Evolutionary conservation across 1,284 basidiomycete genomes (phyloP).

Genomic region (Melampsora larici-populina): DNA sequence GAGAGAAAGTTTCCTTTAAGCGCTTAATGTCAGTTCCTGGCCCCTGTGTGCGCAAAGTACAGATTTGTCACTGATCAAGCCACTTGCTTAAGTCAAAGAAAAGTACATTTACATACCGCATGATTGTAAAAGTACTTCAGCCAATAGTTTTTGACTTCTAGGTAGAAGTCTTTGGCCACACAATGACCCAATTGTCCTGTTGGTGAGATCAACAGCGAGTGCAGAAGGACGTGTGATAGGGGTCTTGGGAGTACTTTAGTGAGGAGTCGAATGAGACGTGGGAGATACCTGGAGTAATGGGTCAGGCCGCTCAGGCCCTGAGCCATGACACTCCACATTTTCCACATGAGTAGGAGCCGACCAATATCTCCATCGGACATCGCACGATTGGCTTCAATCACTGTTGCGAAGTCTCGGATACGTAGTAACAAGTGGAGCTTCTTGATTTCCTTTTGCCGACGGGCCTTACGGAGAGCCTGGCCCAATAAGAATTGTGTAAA

Average conservation of each 20-base stretch:
- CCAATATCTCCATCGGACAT: too few relatives aligned
- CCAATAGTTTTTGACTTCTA: constrained; percentile 3
- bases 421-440: too few relatives aligned
- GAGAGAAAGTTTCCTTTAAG: constrained; percentile 10
- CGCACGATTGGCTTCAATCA: background rate
- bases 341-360: constrained; percentile 4
- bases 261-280: background rate
- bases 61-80: too few relatives aligned
- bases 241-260: background rate
- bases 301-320: background rate
- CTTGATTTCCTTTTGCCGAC: too few relatives aligned
- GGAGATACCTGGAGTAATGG: constrained; percentile 2
- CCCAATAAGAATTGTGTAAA: too few relatives aligned
- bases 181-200: background rate
- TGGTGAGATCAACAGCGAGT: background rate
- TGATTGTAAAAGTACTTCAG: constrained; percentile 19
- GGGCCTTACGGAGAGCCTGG: too few relatives aligned
- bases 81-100: too few relatives aligned
- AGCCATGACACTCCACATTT: background rate
- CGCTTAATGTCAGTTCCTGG: constrained; percentile 6
- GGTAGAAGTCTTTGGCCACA: too few relatives aligned
- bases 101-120: too few relatives aligned
- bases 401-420: background rate
- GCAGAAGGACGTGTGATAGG: background rate
- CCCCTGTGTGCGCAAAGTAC: too few relatives aligned